Evolutionary conservation across 305 asterid species (phyloP), one percentile per base, ranked within the genome.

Genomic region (Rubia occidens): DNA sequence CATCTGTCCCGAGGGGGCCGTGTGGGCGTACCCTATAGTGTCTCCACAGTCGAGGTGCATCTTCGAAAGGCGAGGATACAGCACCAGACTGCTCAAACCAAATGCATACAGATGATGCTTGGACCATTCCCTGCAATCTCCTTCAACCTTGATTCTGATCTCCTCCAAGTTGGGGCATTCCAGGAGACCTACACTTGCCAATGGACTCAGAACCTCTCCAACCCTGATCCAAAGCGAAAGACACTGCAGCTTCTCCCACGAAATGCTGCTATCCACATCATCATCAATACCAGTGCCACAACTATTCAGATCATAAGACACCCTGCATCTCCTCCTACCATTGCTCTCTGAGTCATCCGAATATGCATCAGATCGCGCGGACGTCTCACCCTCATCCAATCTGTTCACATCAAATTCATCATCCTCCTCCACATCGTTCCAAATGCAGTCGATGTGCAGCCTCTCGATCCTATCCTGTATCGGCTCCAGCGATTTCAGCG

Each of bases 11-110:
- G 89, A 79, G 11, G 96, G 98, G 0, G 98, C 98, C 0, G 97
- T 93, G 76, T 84, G 94, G 0, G 96, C 90, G 26, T 81, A 90
- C 0, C 98, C 98, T n/a, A 88, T 88, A 32, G 76, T 81, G 37
- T 88, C 97, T 1, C 95, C 86, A 60, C 98, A 93, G 73, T 93
- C 96, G 75, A 90, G 79, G 78, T 76, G 85, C 98, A 93, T 85
- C 81, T 78, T 90, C 3, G 82, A 74, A 64, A 93, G 53, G 76
- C 58, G 84, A 1, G 90, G 95, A 71, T 82, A 88, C 53, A 58
- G 81, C 47, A 72, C 64, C 5, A 93, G 88, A 11, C 59, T 71
- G 54, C 80, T 90, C 82, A 93, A 63, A 9, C 96, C 96, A 37
- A 90, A 93, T 69, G 77, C 88, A 40, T 70, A 76, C 72, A 74